phyloP scores from a whole-genome alignment of 768 basidiomycete species.

The Tylopilus plumbeoviolaceoides region DNA sequence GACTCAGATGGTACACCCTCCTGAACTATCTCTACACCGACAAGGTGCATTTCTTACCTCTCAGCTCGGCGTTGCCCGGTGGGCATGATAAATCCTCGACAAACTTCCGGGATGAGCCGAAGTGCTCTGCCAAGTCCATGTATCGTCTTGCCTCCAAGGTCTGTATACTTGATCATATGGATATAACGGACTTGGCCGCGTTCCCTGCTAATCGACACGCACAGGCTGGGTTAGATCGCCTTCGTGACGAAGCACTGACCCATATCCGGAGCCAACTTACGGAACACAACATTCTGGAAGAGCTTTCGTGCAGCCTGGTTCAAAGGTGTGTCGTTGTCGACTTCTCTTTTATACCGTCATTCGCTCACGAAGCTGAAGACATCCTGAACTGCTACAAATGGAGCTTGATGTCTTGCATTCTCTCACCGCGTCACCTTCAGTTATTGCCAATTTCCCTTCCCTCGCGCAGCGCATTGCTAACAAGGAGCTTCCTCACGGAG shows the following conservation, averaged over 20 bases:
- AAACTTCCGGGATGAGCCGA: conserved; percentile 1
- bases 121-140: conserved; percentile 44
- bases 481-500: background rate
- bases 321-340: conserved; percentile 1
- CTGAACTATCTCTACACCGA: conserved; percentile 38
- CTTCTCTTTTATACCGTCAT: background rate
- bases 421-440: background rate
- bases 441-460: background rate
- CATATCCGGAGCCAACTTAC: conserved; percentile 14
- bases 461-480: background rate
- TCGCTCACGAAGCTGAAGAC: background rate
- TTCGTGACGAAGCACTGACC: conserved; percentile 14
- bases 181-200: too few relatives aligned
- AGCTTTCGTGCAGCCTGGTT: conserved; percentile 17
- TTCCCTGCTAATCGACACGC: too few relatives aligned
- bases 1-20: conserved; percentile 36
- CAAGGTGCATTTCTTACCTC: conserved; percentile 30
- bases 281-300: conserved; percentile 22
- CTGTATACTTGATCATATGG: background rate
- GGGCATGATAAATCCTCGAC: background rate
- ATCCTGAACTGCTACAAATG: background rate
- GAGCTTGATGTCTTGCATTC: background rate
- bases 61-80: conserved; percentile 14
- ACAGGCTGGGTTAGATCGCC: conserved; percentile 18
- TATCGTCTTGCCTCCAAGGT: conserved; percentile 42